Percentiles rank a stretch among this genome's conserved stretches.
Conservation (phyloP, 176 grass and related monocot species). For the Hordeum vulgare region DNA sequence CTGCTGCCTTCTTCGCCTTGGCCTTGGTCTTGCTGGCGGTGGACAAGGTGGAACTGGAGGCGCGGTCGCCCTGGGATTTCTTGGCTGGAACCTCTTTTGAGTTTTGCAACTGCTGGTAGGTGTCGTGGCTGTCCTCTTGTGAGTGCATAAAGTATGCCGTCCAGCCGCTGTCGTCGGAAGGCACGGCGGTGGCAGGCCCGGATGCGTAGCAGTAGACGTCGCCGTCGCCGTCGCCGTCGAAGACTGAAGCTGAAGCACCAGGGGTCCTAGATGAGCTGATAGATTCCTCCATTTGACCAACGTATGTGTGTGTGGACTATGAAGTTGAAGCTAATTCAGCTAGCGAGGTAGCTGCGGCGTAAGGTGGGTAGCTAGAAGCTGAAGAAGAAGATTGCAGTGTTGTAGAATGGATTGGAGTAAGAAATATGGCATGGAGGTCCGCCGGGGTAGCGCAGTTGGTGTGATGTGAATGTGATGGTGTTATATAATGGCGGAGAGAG, state of each 20-base stretch:
- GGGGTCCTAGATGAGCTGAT: constrained; percentile 12
- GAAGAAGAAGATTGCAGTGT: too few species aligned
- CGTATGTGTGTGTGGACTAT: too few species aligned
- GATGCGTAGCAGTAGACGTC: not conserved
- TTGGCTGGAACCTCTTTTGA: not conserved
- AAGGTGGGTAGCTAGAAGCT: not conserved
- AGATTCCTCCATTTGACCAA: constrained; percentile 31
- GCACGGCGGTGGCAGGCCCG: not conserved
- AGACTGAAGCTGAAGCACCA: not conserved
- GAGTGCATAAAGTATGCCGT: constrained; percentile 61
- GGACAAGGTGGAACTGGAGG: constrained; percentile 22
- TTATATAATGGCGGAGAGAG: not conserved
- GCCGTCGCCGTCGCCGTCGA: not conserved
- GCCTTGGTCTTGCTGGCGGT: not conserved
- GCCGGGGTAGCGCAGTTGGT: not conserved
- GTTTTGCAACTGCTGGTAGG: not conserved
- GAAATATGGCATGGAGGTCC: not conserved
- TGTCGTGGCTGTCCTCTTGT: constrained; percentile 28
- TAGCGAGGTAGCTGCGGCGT: not conserved
- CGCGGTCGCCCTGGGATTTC: not conserved
- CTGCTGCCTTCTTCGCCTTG: not conserved
- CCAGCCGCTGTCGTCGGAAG: constrained; percentile 65
- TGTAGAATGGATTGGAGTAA: not conserved
- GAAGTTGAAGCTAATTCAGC: not conserved
- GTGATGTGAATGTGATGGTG: not conserved